Conservation (phyloP, 2,329 filamentous ascomycete species). For the Lasiodiplodia citricola region DNA sequence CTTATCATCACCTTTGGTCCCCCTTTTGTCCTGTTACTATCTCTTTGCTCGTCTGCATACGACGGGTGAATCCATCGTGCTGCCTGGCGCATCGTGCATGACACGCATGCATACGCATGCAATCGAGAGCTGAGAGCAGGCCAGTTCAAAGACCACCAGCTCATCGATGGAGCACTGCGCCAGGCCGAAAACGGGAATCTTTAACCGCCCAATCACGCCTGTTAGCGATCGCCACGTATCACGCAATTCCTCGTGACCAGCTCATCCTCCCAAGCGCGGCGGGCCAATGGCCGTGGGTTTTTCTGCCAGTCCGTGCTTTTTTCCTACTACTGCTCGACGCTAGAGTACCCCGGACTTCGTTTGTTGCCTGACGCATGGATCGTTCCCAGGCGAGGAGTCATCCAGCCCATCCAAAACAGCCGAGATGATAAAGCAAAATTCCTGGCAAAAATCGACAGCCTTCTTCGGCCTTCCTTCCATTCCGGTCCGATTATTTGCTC, state of each 20-base stretch:
- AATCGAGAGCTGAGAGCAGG: not conserved
- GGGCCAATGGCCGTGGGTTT: not conserved
- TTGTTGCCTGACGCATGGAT: not conserved
- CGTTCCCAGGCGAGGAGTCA: not conserved
- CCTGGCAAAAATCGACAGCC: not conserved
- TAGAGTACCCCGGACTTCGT: not conserved
- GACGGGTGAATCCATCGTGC: not conserved
- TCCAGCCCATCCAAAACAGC: not conserved
- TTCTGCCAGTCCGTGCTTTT: not conserved
- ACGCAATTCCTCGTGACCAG: not conserved
- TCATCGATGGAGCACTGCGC: not conserved
- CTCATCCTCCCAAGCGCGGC: not conserved
- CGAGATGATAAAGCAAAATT: not conserved
- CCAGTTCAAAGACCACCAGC: not conserved
- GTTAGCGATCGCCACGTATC: slow-evolving; percentile 1
- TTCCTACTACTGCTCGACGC: not conserved
- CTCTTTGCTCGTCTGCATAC: not conserved
- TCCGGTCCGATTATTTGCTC: not conserved
- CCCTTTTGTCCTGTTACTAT: not conserved
- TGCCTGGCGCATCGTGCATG: not conserved
- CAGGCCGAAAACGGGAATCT: slow-evolving; percentile 19
- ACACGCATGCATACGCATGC: slow-evolving; percentile 5
- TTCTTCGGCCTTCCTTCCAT: not conserved
- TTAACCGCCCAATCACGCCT: slow-evolving; percentile 14
- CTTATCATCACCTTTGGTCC: not conserved